Evolutionary conservation across 2,329 filamentous ascomycete species (phyloP), one percentile per base, ranked within the genome.

Genomic region (Nemania diffusa): DNA sequence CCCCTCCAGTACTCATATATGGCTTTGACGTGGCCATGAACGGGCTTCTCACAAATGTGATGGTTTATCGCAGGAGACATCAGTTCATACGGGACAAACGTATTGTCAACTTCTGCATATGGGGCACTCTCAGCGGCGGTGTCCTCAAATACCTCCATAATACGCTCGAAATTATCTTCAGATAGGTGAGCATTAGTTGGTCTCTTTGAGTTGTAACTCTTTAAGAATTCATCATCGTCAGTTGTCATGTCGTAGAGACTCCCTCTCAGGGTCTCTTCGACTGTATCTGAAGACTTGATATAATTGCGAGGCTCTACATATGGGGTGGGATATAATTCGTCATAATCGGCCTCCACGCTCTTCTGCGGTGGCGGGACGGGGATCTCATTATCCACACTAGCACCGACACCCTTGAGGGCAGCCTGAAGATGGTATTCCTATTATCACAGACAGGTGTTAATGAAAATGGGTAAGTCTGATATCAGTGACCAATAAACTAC

Each of bases 381-480:
- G 70, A 91, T 90, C 75, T 89, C 87, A 79, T 87, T 85, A 65
- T 87, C 83, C 75, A 84, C 84, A 70, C 84, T 86, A 26, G 83
- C 84, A 22, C 85, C 85, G 6, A 84, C 82, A 67, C 85, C 84
- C 72, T 84, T 86, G 63, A 89, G 81, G 72, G 94, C 93, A 69
- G 91, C 92, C 83, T 97, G 94, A 73, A 97, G 85, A 90, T 97
- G 94, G 83, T 93, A 94, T 91, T 97, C 94, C 94, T 97, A 77
- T 70, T 64, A 58, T 58, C 34, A 42, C 68, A 48, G 13, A 17
- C 24, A n/a, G 37, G 37, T 24, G 51, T 71, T 57, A 71, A 62
- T 48, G 24, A 20, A 42, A 5, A 64, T 72, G 52, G 57, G 64
- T 67, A 59, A 63, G 64, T 67, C 50, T 62, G 53, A 40, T 63